Conservation (phyloP, 495 filamentous ascomycete genomes). For the Hypoxylon fragiforme region DNA sequence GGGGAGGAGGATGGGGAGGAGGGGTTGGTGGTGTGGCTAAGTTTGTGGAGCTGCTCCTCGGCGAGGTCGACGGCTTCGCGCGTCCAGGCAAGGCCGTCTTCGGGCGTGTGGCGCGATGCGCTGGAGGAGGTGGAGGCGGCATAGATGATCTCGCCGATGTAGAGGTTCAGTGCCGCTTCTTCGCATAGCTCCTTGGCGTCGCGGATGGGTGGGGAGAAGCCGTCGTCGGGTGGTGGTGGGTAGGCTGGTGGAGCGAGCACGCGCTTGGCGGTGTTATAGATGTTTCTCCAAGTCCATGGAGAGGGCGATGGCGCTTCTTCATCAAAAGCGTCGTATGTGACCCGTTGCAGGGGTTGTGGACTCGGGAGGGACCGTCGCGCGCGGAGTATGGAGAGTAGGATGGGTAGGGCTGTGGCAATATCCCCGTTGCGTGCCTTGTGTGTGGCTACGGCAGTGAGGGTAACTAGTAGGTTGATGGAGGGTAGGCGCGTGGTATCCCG, state of each 20-base stretch:
- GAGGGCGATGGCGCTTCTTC: constrained; percentile 15
- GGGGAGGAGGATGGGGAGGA: no score
- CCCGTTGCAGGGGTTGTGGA: constrained; percentile 3
- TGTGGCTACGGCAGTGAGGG: constrained; percentile 75
- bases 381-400: constrained; percentile 81
- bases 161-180: constrained; percentile 80
- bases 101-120: constrained; percentile 39
- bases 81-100: constrained; percentile 80
- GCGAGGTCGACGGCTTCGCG: constrained; percentile 74
- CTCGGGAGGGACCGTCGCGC: constrained; percentile 58
- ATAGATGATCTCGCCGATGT: constrained; percentile 94
- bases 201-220: constrained; percentile 64
- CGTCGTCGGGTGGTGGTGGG: constrained; percentile 66
- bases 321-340: constrained; percentile 12
- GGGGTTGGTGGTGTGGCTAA: constrained; percentile 9
- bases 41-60: constrained; percentile 54
- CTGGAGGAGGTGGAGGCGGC: constrained; percentile 41
- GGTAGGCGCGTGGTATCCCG: constrained; percentile 54
- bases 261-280: constrained; percentile 50
- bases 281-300: constrained; percentile 40
- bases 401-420: constrained; percentile 70
- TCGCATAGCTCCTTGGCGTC: constrained; percentile 68
- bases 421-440: constrained; percentile 71
- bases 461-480: constrained; percentile 71
- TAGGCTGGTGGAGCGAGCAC: constrained; percentile 59